Base-by-base conservation (phyloP, 345 rosid species). In the Camelina laxa region DNA sequence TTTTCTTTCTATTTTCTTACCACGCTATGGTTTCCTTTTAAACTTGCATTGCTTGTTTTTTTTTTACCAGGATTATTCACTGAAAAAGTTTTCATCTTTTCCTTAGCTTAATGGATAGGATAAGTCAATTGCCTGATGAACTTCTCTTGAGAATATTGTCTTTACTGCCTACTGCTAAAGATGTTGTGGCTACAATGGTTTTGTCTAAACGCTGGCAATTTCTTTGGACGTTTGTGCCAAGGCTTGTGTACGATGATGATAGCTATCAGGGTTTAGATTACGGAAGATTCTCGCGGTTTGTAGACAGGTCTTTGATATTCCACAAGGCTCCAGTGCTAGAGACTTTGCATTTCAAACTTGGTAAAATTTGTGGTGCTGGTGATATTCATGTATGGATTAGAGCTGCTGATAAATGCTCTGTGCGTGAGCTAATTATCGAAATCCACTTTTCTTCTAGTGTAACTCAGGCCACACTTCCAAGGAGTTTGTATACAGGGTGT, bases 141-240 rank as follows among this genome's bases (percentile, higher is more conserved):
- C 39, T 63, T 2, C 54, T 63, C 15, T 44, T 45, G 39, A 6
- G 6, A 3, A 27, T 63, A 44, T 6, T 63, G 24, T 63, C 54
- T 9, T 6, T 24, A 15, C 68, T 44, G 4, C 68, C 63, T 15
- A 58, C 20, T 42, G 0, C 54, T 0, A 27, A 45, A 27, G 39
- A 63, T 45, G 68, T 39, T 20, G 33, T 63, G 21, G 9, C 9
- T 3, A 63, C 68, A n/a, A 63, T 45, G 67, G 66, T 61, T 21
- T 21, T 61, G 35, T 61, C 66, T 0, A 61, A 41, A 61, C 56
- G 45, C 0, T 70, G 67, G 75, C 12, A 15, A 0, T 8, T 0
- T 35, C 67, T 70, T 59, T 60, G 75, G 75, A 59, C 10, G 59
- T 3, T 8, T 1, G 59, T 59, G 58, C 75, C 75, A 60, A 39